A percentile compares a stretch with the other conserved stretches of the same genome.
Evolutionary conservation across 352 stramenopile genomes (phyloP).

Genomic region (Globisporangium acanthophoron): DNA sequence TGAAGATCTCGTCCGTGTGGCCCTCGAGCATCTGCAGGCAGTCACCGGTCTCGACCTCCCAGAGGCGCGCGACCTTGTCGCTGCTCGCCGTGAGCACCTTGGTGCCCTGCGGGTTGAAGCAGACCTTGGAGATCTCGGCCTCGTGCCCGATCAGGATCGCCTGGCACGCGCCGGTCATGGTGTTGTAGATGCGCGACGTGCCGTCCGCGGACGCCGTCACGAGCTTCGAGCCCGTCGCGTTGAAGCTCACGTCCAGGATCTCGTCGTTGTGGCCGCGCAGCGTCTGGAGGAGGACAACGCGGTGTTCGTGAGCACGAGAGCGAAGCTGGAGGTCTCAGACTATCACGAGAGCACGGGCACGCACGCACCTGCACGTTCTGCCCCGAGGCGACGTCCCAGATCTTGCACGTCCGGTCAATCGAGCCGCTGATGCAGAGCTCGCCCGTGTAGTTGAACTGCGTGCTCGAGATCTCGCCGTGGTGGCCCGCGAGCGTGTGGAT

Average conservation of each 20-base stretch:
- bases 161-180: slow-evolving; percentile 92
- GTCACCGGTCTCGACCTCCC: slow-evolving; percentile 92
- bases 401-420: slow-evolving; percentile 95
- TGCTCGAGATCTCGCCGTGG: slow-evolving; percentile 94
- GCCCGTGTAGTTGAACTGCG: slow-evolving; percentile 93
- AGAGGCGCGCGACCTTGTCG: slow-evolving; percentile 92
- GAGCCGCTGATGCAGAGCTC: slow-evolving; percentile 91
- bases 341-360: background rate
- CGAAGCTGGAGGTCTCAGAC: too few species aligned
- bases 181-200: slow-evolving; percentile 94
- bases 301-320: background rate
- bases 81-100: slow-evolving; percentile 92
- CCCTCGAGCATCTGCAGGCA: slow-evolving; percentile 94
- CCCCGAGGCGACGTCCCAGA: slow-evolving; percentile 89
- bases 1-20: slow-evolving; percentile 97
- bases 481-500: slow-evolving; percentile 92
- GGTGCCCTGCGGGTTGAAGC: slow-evolving; percentile 94
- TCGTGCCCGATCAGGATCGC: slow-evolving; percentile 94
- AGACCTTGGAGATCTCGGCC: slow-evolving; percentile 94
- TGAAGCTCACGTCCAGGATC: slow-evolving; percentile 94
- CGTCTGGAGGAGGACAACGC: slow-evolving; percentile 34
- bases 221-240: slow-evolving; percentile 91
- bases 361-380: slow-evolving; percentile 81
- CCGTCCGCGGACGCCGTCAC: slow-evolving; percentile 92
- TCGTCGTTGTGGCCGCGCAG: slow-evolving; percentile 94